Percentiles rank a stretch among this genome's conserved stretches.
These are phyloP conservation scores for Suillus sp. DNA, from an alignment of 768 basidiomycete species.

Conservation along the genomic window DNA sequence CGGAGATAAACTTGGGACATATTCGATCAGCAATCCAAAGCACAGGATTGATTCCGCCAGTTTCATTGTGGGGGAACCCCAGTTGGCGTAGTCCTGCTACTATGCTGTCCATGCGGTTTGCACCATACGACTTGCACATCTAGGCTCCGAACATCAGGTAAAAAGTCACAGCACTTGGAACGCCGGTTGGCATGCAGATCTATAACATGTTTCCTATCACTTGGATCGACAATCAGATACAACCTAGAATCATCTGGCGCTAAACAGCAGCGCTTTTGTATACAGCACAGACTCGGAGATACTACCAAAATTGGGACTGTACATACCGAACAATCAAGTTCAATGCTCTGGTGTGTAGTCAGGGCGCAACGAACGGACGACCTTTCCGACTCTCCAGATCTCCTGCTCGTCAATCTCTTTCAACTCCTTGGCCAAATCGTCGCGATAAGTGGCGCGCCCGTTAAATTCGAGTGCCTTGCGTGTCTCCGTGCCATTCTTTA, in stretches of 20 bases:
- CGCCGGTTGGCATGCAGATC: not conserved
- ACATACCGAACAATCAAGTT: not conserved
- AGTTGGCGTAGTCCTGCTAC: not conserved
- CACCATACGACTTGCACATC: not conserved
- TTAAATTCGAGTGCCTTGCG: constrained; percentile 97
- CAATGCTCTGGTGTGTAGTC: constrained; percentile 55
- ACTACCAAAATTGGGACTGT: too few species aligned
- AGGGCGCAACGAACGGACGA: constrained; percentile 85
- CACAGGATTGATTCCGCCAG: not conserved
- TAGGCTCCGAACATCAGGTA: not conserved
- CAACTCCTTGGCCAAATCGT: constrained; percentile 90
- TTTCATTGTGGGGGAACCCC: not conserved
- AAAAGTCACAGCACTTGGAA: not conserved
- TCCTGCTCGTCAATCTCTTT: constrained; percentile 96
- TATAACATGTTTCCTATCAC: not conserved
- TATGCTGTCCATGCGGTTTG: not conserved
- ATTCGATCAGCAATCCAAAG: not conserved
- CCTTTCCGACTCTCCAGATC: constrained; percentile 98
- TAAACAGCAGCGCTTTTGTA: not conserved
- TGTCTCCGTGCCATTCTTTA: constrained; percentile 94
- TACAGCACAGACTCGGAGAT: not conserved
- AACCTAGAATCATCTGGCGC: not conserved
- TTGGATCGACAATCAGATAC: not conserved
- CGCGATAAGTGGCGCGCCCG: constrained; percentile 86
- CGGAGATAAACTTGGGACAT: not conserved